Percentiles rank a stretch among this genome's conserved stretches.
Evolutionary conservation across 805 yeast species (phyloP).

Genomic region (Sugiyamaella lignohabitans): DNA sequence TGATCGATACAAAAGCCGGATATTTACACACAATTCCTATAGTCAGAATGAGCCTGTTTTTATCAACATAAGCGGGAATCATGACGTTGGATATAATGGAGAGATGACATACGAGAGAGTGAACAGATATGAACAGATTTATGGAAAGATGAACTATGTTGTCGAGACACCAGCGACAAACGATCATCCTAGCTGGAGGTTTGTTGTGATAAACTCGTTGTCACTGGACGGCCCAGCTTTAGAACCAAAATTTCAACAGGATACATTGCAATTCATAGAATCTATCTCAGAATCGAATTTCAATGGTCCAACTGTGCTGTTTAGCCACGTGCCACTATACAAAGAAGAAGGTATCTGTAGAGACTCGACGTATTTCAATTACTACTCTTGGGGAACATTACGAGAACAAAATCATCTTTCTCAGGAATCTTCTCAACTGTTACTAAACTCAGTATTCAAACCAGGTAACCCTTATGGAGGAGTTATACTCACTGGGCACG

Average conservation of each 20-base stretch:
- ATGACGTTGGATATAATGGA: constrained; percentile 92
- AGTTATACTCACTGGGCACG: constrained; percentile 86
- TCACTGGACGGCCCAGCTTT: constrained; percentile 86
- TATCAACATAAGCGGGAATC: constrained; percentile 87
- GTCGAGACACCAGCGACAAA: constrained; percentile 54
- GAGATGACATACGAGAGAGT: constrained; percentile 90
- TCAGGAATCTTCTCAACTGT: constrained; percentile 55
- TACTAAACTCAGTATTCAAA: constrained; percentile 61
- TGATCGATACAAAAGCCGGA: constrained; percentile 41
- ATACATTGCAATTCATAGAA: constrained; percentile 69
- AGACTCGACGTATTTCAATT: constrained; percentile 74
- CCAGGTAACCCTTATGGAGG: constrained; percentile 47
- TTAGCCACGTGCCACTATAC: constrained; percentile 87
- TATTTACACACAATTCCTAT: constrained; percentile 25
- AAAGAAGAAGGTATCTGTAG: constrained; percentile 75
- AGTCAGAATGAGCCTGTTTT: constrained; percentile 31
- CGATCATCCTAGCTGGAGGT: constrained; percentile 53
- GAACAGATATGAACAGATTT: constrained; percentile 64
- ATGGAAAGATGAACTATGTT: constrained; percentile 83
- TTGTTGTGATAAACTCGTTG: constrained; percentile 81
- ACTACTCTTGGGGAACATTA: constrained; percentile 56
- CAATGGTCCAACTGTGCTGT: constrained; percentile 70
- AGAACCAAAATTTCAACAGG: constrained; percentile 60
- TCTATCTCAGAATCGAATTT: constrained; percentile 47
- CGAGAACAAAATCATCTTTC: constrained; percentile 84